These are phyloP conservation scores for Coemansia sp. DNA, from an alignment of 192 early-diverging fungal genomes.

Conservation along the genomic window DNA sequence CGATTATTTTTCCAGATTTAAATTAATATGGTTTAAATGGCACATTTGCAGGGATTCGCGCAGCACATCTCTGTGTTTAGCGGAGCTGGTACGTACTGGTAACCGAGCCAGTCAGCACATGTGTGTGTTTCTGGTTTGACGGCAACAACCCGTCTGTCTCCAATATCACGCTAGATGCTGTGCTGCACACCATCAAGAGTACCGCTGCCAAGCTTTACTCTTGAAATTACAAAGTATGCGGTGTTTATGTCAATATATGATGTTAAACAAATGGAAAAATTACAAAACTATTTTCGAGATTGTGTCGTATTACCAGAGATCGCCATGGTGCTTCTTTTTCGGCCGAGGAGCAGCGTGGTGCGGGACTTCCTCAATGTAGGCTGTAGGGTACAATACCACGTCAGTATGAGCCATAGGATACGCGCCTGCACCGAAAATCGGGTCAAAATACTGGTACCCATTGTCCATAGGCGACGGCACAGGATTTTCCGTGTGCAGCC, in stretches of 20 bases:
- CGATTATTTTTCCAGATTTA: too few species aligned
- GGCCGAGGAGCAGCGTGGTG: neutral
- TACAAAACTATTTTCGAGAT: too few species aligned
- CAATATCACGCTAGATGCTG: slow-evolving; percentile 52
- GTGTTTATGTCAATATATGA: too few species aligned
- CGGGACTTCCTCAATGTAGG: neutral
- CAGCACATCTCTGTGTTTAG: slow-evolving; percentile 53
- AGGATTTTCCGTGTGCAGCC: neutral
- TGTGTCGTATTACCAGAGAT: neutral
- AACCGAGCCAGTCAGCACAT: slow-evolving; percentile 25
- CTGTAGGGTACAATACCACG: neutral
- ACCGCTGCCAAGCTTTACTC: slow-evolving; percentile 13
- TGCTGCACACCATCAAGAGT: slow-evolving; percentile 62
- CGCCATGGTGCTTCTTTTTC: neutral
- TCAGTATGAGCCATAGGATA: neutral
- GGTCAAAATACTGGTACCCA: slow-evolving; percentile 3
- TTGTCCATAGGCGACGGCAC: neutral
- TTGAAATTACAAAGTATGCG: neutral
- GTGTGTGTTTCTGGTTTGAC: slow-evolving; percentile 65
- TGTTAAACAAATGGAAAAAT: too few species aligned
- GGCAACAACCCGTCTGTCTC: slow-evolving; percentile 57
- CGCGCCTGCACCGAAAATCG: neutral
- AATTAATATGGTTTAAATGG: neutral
- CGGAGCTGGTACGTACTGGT: slow-evolving; percentile 46
- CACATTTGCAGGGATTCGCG: slow-evolving; percentile 77